These are phyloP conservation scores for Dioscorea cayenensis DNA, from an alignment of 116 monocot genomes.

Conservation along the genomic window DNA sequence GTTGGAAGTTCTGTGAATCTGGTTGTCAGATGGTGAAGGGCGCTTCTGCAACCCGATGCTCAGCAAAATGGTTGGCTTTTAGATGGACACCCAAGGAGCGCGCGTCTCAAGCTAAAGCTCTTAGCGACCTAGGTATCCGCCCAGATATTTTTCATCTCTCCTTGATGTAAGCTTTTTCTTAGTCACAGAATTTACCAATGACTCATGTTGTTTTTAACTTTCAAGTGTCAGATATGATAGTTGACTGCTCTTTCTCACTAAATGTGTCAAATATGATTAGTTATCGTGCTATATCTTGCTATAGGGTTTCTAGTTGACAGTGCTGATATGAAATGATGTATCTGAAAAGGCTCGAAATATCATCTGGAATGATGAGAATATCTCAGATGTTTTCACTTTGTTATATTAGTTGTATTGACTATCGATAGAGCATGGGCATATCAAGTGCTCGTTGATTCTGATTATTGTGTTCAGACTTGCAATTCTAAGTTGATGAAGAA, in stretches of 20 bases:
- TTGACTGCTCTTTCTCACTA: not conserved
- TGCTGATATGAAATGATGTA: no score
- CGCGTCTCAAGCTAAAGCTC: slow-evolving; percentile 80
- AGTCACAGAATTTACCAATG: not conserved
- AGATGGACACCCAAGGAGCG: slow-evolving; percentile 93
- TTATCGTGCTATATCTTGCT: no score
- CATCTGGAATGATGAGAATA: no score
- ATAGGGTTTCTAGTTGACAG: no score
- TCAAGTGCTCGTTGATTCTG: no score
- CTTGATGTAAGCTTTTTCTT: slow-evolving; percentile 61
- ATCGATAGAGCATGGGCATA: no score
- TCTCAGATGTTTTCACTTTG: no score
- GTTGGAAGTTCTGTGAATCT: not conserved
- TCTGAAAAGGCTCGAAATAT: no score
- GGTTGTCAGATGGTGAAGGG: slow-evolving; percentile 81
- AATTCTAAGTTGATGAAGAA: no score
- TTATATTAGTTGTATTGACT: no score
- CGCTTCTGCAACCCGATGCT: slow-evolving; percentile 68
- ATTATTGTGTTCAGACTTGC: no score
- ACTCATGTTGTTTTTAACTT: not conserved
- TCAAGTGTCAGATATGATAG: not conserved
- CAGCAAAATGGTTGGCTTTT: slow-evolving; percentile 95
- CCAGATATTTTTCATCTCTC: slow-evolving; percentile 94
- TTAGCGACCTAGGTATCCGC: slow-evolving; percentile 69
- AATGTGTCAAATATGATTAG: not conserved